Evolutionary conservation across 2,329 filamentous ascomycete species (phyloP).

Genomic region (Phialophora chinensis): DNA sequence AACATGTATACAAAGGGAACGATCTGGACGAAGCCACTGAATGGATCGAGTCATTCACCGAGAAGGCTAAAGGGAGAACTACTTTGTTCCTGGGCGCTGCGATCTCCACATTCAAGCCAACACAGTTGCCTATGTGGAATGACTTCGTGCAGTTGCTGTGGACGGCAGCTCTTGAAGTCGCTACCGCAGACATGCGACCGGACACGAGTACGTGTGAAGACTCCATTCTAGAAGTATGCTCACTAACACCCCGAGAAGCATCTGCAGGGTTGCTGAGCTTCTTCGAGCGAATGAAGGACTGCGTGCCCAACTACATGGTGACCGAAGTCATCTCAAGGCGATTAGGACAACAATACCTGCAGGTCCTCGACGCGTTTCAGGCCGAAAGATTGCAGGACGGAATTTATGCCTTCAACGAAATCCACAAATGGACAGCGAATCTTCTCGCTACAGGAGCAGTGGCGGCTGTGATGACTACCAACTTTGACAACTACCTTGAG

Average conservation of each 20-base stretch:
- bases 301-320: conserved; percentile 18
- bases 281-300: conserved; percentile 8
- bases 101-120: conserved; percentile 15
- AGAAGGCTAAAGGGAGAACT: conserved; percentile 9
- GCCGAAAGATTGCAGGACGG: conserved; percentile 7
- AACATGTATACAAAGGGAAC: neutral
- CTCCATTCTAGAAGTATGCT: neutral
- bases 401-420: conserved; percentile 1
- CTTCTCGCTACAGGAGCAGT: neutral
- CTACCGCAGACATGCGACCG: conserved; percentile 2
- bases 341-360: conserved; percentile 13
- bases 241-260: neutral
- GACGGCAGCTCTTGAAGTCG: conserved; percentile 2
- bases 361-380: conserved; percentile 10
- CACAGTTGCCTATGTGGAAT: conserved; percentile 12
- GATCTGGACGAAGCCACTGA: conserved; percentile 6
- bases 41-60: conserved; percentile 7
- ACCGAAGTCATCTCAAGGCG: conserved; percentile 18
- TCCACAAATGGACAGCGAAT: conserved; percentile 6
- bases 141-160: conserved; percentile 14
- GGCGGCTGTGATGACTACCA: conserved; percentile 14
- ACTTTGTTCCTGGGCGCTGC: conserved; percentile 18
- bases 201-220: conserved; percentile 7
- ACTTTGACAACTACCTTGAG: conserved; percentile 17
- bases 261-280: neutral